Evolutionary conservation across 202 grass and related monocot genomes (phyloP), one percentile per base, ranked within the genome.

Genomic region (Zoysia matrella): DNA sequence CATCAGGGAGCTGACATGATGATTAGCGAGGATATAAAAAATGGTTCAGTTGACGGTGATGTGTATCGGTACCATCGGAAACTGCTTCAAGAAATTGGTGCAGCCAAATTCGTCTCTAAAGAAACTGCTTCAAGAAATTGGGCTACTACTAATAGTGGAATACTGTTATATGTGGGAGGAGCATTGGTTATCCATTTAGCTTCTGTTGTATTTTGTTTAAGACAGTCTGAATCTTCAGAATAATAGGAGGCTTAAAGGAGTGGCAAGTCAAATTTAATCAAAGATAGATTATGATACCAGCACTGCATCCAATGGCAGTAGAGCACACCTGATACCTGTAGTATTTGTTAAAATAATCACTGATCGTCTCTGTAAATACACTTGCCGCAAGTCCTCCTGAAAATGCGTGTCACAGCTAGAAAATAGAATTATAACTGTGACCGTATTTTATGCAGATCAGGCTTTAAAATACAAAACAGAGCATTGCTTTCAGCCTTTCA

Each of bases 381-480:
- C 15, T 54, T 30, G 58, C 3, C 47, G 6, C 58, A 64, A 52
- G 11, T 53, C 50, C 5, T 51, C 14, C 46, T 30, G 43, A 10
- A 45, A 4, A 52, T 15, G 5, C 22, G 44, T 48, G 15, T 75
- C 2, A 10, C 14, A 51, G 22, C 15, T 75, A n/a, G 36, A 62
- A 16, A 36, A 1, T 75, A 49, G 14, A 73, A 60, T 7, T 22
- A 7, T 4, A 3, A 36, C 30, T 36, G 30, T 30, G 46, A 10
- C 44, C 73, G 12, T 65, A 73, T 30, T 5, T 30, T 53, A 51
- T 52, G 68, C 46, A 16, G 3, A 67, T 36, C 3, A 65, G 65
- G 39, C 43, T 13, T 42, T 76, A 76, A 42, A 61, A 61, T 14
- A 70, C 70, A 77, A 77, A 44, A 55, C 30, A 60, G 45, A 69